Evolutionary conservation across 495 filamentous ascomycete species (phyloP), one percentile per base, ranked within the genome.

Genomic region (Trichocladium antarcticum): DNA sequence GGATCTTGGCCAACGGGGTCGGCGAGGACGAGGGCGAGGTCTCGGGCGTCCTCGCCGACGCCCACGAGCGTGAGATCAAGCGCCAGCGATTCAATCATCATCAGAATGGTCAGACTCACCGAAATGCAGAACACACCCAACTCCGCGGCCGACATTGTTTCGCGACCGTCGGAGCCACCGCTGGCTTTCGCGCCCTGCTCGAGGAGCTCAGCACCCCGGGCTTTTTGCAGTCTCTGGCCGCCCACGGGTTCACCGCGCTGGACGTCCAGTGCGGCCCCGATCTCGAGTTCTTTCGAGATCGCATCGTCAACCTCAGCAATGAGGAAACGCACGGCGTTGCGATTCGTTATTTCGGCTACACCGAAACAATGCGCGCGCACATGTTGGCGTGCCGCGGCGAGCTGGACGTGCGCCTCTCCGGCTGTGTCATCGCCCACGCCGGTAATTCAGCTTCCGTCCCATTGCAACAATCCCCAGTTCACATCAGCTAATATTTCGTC

Each of bases 91-190:
- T 36, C n/a, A n/a, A n/a, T n/a, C n/a, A n/a, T n/a, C n/a, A n/a
- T n/a, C n/a, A n/a, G n/a, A n/a, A n/a, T n/a, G n/a, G n/a, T n/a
- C n/a, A 41, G 36, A 15, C 37, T 24, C 29, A 40, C 45, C 31
- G 14, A 6, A 16, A 14, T 11, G 12, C 31, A 32, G 29, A 15
- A 7, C 28, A 5, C 9, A 28, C 42, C 29, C 6, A 31, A 15
- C 31, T 45, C 4, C 39, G 46, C 14, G 43, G 37, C 24, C 59
- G 57, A 1, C 42, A 36, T 5, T 65, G 62, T 61, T 83, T 96
- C 47, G 84, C 96, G 21, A 96, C 92, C 0, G 80, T 93, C 27
- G 92, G 92, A 39, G 93, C 92, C 2, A 98, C 90, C 0, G 89
- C 89, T 3, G 73, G 81, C 15, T 98, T 98, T 64, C 69, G 76